Percentiles rank a stretch among this genome's conserved stretches.
Evolutionary conservation across 139 green algal species (phyloP).

Genomic region (Coccomyxa sp.): DNA sequence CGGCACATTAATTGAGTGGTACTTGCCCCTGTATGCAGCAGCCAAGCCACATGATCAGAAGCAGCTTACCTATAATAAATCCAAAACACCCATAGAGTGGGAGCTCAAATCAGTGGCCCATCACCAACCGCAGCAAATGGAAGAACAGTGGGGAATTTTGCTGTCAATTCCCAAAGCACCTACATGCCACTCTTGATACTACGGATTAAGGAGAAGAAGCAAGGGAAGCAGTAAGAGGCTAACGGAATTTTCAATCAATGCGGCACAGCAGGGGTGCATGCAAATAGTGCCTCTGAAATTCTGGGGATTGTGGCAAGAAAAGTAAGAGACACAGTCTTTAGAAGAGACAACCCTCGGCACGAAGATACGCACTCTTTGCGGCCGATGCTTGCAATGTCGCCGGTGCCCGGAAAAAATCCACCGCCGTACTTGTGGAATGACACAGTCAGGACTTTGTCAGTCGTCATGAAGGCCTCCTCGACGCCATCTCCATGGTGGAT

Average conservation of each 20-base stretch:
- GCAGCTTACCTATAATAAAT: too few relatives aligned
- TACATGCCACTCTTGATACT: too few relatives aligned
- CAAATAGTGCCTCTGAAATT: too few relatives aligned
- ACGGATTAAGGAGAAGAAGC: background rate
- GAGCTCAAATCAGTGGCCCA: too few relatives aligned
- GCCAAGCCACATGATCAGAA: background rate
- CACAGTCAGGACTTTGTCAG: slow-evolving; percentile 69
- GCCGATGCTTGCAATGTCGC: slow-evolving; percentile 76
- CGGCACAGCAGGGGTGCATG: too few relatives aligned
- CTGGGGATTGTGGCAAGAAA: too few relatives aligned
- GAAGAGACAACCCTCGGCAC: background rate
- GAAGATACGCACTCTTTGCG: slow-evolving; percentile 27
- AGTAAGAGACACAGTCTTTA: background rate
- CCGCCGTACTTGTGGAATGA: slow-evolving; percentile 89
- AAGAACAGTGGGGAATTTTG: too few relatives aligned
- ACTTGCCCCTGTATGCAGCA: slow-evolving; percentile 11
- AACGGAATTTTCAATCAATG: too few relatives aligned
- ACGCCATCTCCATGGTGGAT: slow-evolving; percentile 85
- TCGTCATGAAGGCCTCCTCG: slow-evolving; percentile 84
- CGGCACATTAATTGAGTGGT: slow-evolving; percentile 51
- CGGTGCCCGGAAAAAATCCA: slow-evolving; percentile 93
- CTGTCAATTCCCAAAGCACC: too few relatives aligned
- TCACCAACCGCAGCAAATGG: too few relatives aligned
- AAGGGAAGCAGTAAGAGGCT: too few relatives aligned
- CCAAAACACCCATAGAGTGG: too few relatives aligned